These are phyloP conservation scores for Venturia asperata DNA, from an alignment of 2,329 filamentous ascomycete species.

Conservation along the genomic window DNA sequence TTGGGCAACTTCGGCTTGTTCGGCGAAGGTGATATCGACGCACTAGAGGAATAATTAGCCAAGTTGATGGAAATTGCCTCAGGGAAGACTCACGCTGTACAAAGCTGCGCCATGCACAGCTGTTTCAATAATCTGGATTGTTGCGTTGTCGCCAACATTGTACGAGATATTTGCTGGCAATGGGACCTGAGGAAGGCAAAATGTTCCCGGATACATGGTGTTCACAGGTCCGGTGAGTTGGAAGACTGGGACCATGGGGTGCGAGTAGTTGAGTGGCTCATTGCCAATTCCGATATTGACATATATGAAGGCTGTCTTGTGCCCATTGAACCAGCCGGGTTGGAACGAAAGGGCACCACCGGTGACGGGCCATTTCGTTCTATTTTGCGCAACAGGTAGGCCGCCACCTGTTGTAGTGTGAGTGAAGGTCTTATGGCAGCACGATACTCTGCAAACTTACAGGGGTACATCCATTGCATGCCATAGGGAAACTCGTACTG, in stretches of 20 bases:
- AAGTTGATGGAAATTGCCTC: neutral
- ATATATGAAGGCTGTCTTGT: constrained; percentile 74
- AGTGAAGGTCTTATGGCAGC: neutral
- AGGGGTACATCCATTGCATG: constrained; percentile 95
- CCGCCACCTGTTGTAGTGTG: constrained; percentile 62
- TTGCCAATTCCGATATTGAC: constrained; percentile 84
- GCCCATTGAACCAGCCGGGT: constrained; percentile 93
- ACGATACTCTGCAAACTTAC: constrained; percentile 47
- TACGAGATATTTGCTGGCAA: constrained; percentile 65
- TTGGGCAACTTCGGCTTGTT: constrained; percentile 17
- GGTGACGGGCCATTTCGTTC: constrained; percentile 82
- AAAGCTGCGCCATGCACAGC: constrained; percentile 77
- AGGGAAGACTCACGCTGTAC: constrained; percentile 57
- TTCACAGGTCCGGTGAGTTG: constrained; percentile 76
- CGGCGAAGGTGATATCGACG: constrained; percentile 41
- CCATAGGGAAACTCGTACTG: constrained; percentile 64
- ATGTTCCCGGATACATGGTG: constrained; percentile 75
- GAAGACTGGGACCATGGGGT: constrained; percentile 72
- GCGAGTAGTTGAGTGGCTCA: constrained; percentile 79
- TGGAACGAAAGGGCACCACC: constrained; percentile 87
- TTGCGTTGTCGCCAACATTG: constrained; percentile 77
- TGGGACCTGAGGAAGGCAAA: constrained; percentile 86
- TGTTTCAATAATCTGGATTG: constrained; percentile 78
- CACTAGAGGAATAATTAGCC: constrained; percentile 51
- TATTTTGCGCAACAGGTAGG: constrained; percentile 66